These are phyloP conservation scores for Populus hybrid DNA, from an alignment of 441 rosid species.

Conservation along the genomic window DNA sequence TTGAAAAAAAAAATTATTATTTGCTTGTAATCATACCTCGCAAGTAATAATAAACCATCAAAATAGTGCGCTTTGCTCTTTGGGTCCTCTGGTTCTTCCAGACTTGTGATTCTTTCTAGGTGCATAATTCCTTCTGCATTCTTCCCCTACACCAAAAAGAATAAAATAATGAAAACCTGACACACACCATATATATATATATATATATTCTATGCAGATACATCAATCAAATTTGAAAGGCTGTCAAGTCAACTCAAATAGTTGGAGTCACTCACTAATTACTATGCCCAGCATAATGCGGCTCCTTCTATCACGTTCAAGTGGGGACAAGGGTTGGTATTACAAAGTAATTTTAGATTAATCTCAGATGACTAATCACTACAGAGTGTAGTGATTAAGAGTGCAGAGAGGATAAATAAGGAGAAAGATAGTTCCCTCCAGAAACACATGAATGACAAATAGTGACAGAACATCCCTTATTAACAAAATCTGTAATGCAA, in stretches of 20 bases:
- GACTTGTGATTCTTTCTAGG: slow-evolving; percentile 62
- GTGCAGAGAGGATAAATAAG: background rate
- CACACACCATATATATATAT: background rate
- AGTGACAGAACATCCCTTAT: background rate
- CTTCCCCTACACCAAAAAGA: slow-evolving; percentile 47
- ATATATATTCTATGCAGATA: too few species aligned
- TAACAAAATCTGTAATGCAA: background rate
- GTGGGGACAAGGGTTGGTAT: background rate
- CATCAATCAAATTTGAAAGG: background rate
- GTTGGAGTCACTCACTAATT: background rate
- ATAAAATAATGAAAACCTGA: slow-evolving; percentile 1
- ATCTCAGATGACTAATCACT: background rate
- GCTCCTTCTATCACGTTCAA: background rate
- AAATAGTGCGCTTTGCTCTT: slow-evolving; percentile 68
- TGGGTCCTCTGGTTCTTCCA: slow-evolving; percentile 74
- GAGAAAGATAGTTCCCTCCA: background rate
- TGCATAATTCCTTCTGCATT: slow-evolving; percentile 59
- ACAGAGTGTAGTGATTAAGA: background rate
- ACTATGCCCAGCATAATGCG: background rate
- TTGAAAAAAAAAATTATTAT: background rate
- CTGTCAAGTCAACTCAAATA: background rate
- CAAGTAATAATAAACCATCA: slow-evolving; percentile 59
- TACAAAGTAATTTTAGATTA: background rate
- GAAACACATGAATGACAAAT: background rate
- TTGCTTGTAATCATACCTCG: slow-evolving; percentile 45